phyloP scores from a whole-genome alignment of 2,329 filamentous ascomycete genomes.

The Colletotrichum tanaceti region DNA sequence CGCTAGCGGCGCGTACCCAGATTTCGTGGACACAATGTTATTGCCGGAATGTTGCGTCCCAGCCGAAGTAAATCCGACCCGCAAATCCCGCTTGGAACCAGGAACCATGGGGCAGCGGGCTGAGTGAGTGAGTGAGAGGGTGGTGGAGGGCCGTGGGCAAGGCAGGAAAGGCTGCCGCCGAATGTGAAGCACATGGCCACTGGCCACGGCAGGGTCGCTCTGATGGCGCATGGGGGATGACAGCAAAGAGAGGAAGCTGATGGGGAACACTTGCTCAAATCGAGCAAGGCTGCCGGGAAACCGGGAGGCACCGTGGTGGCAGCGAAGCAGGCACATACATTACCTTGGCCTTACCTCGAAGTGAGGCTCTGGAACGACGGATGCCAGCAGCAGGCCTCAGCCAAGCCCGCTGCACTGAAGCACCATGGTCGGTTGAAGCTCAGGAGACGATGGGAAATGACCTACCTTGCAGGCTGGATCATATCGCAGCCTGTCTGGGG shows the following conservation, averaged over 20 bases:
- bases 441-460: background rate
- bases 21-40: slow-evolving; percentile 36
- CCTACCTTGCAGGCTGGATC: background rate
- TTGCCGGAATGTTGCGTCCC: slow-evolving; percentile 33
- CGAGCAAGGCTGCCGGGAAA: slow-evolving; percentile 3
- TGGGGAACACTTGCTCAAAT: slow-evolving; percentile 6
- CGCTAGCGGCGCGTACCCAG: slow-evolving; percentile 37
- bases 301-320: background rate
- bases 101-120: slow-evolving; percentile 6
- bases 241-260: background rate
- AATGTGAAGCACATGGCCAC: slow-evolving; percentile 11
- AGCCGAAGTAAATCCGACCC: slow-evolving; percentile 38
- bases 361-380: slow-evolving; percentile 36
- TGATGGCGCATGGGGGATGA: background rate
- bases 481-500: slow-evolving; percentile 18
- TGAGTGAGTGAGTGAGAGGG: slow-evolving; percentile 21
- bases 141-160: slow-evolving; percentile 7
- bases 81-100: background rate
- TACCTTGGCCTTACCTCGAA: slow-evolving; percentile 38
- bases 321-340: slow-evolving; percentile 16
- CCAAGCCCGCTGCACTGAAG: slow-evolving; percentile 20
- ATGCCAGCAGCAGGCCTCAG: slow-evolving; percentile 32
- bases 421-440: background rate
- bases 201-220: background rate
- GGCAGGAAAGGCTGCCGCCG: slow-evolving; percentile 20